phyloP scores from a whole-genome alignment of 2,329 filamentous ascomycete genomes.

The Microdochium paspali region DNA sequence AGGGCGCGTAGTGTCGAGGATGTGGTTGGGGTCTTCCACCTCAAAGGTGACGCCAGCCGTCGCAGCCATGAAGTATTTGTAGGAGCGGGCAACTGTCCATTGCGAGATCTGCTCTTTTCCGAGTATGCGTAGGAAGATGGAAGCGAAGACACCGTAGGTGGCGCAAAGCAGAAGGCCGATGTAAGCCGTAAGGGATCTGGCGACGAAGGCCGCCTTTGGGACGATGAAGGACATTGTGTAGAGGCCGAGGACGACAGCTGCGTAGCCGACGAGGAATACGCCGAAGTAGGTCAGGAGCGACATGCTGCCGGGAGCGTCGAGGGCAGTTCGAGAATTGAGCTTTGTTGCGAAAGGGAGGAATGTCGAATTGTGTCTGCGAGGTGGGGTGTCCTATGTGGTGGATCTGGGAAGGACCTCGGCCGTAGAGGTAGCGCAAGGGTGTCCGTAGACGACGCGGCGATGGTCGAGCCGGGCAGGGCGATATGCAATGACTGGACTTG shows the following conservation, averaged over 20 bases:
- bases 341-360: not conserved
- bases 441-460: not conserved
- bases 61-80: constrained; percentile 68
- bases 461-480: not conserved
- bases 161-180: constrained; percentile 51
- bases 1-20: constrained; percentile 59
- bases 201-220: constrained; percentile 56
- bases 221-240: constrained; percentile 52
- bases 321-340: not conserved
- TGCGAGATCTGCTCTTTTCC: constrained; percentile 72
- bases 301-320: constrained; percentile 16
- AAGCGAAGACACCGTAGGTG: constrained; percentile 66
- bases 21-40: constrained; percentile 56
- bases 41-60: constrained; percentile 72
- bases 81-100: constrained; percentile 72
- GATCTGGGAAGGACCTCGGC: not conserved
- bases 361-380: not conserved
- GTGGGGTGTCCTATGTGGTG: not conserved
- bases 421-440: not conserved
- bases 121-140: constrained; percentile 58
- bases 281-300: constrained; percentile 24
- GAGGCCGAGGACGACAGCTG: constrained; percentile 42
- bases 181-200: constrained; percentile 59
- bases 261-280: constrained; percentile 32
- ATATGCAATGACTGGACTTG: no score